Base-by-base conservation (phyloP, 164 flowering plant species). In the Amborella trichopoda region DNA sequence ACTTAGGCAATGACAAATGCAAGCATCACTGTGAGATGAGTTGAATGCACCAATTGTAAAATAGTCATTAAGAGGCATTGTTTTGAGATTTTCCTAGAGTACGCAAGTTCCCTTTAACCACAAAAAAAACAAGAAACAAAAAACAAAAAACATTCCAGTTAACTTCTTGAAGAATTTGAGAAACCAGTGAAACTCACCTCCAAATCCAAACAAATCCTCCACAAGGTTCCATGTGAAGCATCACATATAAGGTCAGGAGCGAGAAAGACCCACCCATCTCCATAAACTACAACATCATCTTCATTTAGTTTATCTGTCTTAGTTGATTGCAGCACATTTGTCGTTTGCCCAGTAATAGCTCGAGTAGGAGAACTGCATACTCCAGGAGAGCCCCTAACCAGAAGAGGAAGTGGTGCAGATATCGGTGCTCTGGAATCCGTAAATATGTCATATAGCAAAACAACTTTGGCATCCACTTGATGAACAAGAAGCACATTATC, bases 381-480 rank as follows among this genome's bases (percentile, higher is more conserved):
- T 57, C 72, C 63, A 6, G 77, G 76, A 10, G 58, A 54, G 52
- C 84, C 81, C 68, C 89, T 82, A 65, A 76, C 46, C 32, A 81
- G 48, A 23, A 93, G 66, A 28, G 99, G 99, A 61, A 93, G 99
- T 24, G 99, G 99, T 49, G 99, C 99, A 63, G 99, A 88, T 56
- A 93, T 75, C 20, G 99, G 99, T 33, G 81, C 80, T 48, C 70
- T 69, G 44, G 94, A 82, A 68, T 81, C 90, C 28, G 78, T 62
- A 73, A 74, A 85, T 52, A 88, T 53, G 61, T 88, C 99, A 52
- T 93, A 88, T 24, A 93, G 60, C 54, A 93, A 82, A 44, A 85
- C 81, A 44, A 93, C 99, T 57, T 88, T 93, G 19, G 99, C 95
- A 64, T 93, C 96, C 49, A 85, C 80, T 88, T 93, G 96, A 68